A percentile compares a stretch with the other conserved stretches of the same genome.
Conservation (phyloP, 495 filamentous ascomycete species). For the Lichina pygmaea region DNA sequence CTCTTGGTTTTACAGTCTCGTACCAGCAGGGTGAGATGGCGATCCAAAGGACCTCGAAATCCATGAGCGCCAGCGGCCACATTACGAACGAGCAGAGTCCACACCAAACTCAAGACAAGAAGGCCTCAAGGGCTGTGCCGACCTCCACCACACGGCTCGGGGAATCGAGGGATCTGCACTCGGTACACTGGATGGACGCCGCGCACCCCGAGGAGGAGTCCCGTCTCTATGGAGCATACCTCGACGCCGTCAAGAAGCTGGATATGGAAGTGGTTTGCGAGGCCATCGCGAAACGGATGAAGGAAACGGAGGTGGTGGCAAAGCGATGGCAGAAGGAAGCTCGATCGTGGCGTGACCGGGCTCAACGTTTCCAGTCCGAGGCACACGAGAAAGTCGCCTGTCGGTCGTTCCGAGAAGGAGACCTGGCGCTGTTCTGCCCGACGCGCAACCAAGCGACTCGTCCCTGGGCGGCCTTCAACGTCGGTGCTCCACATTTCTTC, state of each 20-base stretch:
- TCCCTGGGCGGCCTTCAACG: constrained; percentile 96
- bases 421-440: constrained; percentile 83
- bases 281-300: constrained; percentile 56
- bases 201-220: constrained; percentile 37
- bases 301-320: constrained; percentile 69
- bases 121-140: constrained; percentile 11
- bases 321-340: constrained; percentile 80
- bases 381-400: constrained; percentile 94
- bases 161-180: constrained; percentile 27
- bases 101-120: constrained; percentile 21
- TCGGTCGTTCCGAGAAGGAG: constrained; percentile 84
- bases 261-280: constrained; percentile 64
- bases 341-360: constrained; percentile 63
- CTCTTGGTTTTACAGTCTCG: constrained; percentile 54
- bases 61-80: constrained; percentile 22
- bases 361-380: constrained; percentile 60
- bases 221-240: constrained; percentile 40
- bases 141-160: constrained; percentile 15
- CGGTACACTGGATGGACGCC: constrained; percentile 55
- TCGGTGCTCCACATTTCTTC: constrained; percentile 91
- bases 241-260: constrained; percentile 42
- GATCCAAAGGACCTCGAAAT: constrained; percentile 49
- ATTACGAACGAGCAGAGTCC: constrained; percentile 23
- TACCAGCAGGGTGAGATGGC: constrained; percentile 45
- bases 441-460: constrained; percentile 81